Evolutionary conservation across 2,329 filamentous ascomycete genomes (phyloP).

Genomic region (Fusarium odoratissimum): DNA sequence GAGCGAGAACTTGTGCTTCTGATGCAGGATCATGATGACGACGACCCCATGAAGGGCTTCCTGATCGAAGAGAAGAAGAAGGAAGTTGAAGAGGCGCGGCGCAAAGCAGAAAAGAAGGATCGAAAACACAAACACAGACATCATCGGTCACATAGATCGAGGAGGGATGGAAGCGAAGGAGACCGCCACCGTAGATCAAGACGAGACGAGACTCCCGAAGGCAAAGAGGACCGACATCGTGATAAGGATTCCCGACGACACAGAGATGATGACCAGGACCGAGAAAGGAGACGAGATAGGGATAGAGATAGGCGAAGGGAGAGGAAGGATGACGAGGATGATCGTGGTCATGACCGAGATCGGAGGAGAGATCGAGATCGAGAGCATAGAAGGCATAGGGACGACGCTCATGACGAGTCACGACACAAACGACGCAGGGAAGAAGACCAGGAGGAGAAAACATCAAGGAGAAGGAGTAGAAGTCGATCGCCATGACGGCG

Average conservation of each 20-base stretch:
- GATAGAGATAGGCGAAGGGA: constrained; percentile 36
- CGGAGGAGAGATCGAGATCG: constrained; percentile 38
- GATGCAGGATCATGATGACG: constrained; percentile 86
- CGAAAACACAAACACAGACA: constrained; percentile 61
- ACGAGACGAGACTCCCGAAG: constrained; percentile 52
- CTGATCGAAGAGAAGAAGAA: constrained; percentile 91
- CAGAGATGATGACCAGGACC: constrained; percentile 46
- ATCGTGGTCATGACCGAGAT: constrained; percentile 41
- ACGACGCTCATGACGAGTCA: constrained; percentile 45
- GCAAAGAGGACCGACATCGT: constrained; percentile 42
- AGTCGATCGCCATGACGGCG: constrained; percentile 57
- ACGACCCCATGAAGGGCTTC: constrained; percentile 97
- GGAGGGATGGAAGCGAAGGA: constrained; percentile 48
- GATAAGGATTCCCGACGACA: constrained; percentile 48
- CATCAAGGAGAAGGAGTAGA: constrained; percentile 48
- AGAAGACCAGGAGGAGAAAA: constrained; percentile 42
- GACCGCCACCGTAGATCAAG: constrained; percentile 50
- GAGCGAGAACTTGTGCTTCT: constrained; percentile 82
- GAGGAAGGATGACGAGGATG: constrained; percentile 40
- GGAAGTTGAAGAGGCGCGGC: constrained; percentile 78
- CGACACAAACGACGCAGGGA: constrained; percentile 45
- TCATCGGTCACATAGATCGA: constrained; percentile 59
- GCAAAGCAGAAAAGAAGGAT: constrained; percentile 61
- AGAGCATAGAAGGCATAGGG: constrained; percentile 46
- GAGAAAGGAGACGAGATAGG: constrained; percentile 40